Base-by-base conservation (phyloP, 2,329 filamentous ascomycete genomes). In the Apiospora malaysiana region DNA sequence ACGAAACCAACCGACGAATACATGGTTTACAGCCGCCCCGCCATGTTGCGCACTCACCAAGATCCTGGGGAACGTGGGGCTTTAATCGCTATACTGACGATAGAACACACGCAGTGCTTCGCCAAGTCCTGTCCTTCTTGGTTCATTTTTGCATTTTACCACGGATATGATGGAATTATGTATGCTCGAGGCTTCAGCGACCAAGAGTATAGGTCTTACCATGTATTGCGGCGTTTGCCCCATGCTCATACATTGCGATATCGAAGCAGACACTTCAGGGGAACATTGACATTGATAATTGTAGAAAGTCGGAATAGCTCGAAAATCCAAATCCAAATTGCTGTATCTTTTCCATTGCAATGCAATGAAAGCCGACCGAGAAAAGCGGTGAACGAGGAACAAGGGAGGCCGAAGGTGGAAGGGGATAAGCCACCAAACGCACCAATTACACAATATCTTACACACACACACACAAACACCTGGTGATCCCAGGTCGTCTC, bases 1-100 rank as follows among this genome's bases (percentile, higher is more conserved):
- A 45, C 6, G 49, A 56, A 56, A 56, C 49, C 23, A 56, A 56
- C 49, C 23, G 49, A 32, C 25, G 21, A 37, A n/a, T 6, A 32
- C 32, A 37, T 40, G 51, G 51, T 37, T 23, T 40, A 18, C 51
- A 59, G 18, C 45, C n/a, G 32, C 56, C 56, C 56, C 32, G 21
- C 56, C 40, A 63, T 40, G 21, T 40, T 9, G 56, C 56, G 32
- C 32, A 40, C 56, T 40, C 32, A 37, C 32, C 32, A 40, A 63
- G 32, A 63, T 63, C 56, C 56, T 40, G 56, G 56, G 56, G 56
- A 63, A 63, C 56, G 56, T 63, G 56, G 56, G 56, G 56, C 56
- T 40, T 40, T n/a, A 2, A 5, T 40, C 32, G 51, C 10, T 16
- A 18, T 37, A 16, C 8, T 21, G 43, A 16, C 43, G 43, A 18